Conservation (phyloP, 2,329 filamentous ascomycete genomes). For the Metarhizium guizhouense region DNA sequence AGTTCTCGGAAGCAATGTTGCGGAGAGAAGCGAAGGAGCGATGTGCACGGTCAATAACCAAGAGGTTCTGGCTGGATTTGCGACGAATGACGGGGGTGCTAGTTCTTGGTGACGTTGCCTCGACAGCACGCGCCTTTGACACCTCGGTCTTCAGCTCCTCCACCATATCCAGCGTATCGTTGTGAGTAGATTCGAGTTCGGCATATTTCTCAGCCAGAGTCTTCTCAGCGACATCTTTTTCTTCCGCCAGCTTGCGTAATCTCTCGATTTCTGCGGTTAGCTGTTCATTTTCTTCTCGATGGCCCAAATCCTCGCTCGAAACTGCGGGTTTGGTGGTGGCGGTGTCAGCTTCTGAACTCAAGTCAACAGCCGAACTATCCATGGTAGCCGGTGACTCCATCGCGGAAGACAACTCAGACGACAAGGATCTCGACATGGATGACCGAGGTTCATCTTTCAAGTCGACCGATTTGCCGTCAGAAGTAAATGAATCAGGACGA, state of each 20-base stretch:
- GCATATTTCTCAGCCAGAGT: conserved; percentile 70
- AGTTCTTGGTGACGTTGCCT: conserved; percentile 52
- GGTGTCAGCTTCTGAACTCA: conserved; percentile 28
- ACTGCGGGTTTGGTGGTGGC: conserved; percentile 34
- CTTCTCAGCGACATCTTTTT: conserved; percentile 68
- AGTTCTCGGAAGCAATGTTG: conserved; percentile 79
- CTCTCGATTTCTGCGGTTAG: conserved; percentile 59
- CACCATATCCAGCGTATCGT: conserved; percentile 72
- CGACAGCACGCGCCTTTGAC: conserved; percentile 60
- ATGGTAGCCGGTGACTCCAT: conserved; percentile 63
- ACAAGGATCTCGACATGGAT: conserved; percentile 77
- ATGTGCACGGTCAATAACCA: conserved; percentile 83
- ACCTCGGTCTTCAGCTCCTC: conserved; percentile 87
- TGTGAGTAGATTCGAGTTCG: conserved; percentile 75
- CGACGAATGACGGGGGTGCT: conserved; percentile 76
- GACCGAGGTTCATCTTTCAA: conserved; percentile 57
- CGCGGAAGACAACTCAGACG: conserved; percentile 85
- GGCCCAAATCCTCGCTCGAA: conserved; percentile 29
- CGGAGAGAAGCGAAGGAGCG: conserved; percentile 83
- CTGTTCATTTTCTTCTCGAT: conserved; percentile 27
- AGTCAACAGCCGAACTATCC: conserved; percentile 52
- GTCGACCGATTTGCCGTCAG: conserved; percentile 61
- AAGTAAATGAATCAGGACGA: conserved; percentile 77
- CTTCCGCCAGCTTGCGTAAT: conserved; percentile 59
- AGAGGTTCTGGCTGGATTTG: conserved; percentile 84